Evolutionary conservation across 192 early-diverging fungal species (phyloP), one percentile per base, ranked within the genome.

Genomic region (Spinellus fusiger): DNA sequence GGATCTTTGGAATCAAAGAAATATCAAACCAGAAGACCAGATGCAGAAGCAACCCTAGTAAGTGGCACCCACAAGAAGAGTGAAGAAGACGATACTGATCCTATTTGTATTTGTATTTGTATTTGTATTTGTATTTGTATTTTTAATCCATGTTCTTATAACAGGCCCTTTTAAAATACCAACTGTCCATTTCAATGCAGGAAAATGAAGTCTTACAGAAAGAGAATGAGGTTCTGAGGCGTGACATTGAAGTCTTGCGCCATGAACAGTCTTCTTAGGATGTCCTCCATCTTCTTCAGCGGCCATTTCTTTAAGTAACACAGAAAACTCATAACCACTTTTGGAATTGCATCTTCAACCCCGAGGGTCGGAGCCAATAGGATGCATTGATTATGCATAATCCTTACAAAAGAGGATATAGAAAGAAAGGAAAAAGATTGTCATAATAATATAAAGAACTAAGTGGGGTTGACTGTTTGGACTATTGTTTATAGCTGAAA

Each of bases 121-220:
- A 44, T 26, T 57, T 29, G 25, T 38, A 12, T 40, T 13, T 46
- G 5, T 38, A 26, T 29, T 27, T n/a, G 23, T 48, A n/a, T 15
- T 58, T 5, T 44, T 22, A 27, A 25, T 44, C n/a, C n/a, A n/a
- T n/a, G n/a, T n/a, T n/a, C n/a, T n/a, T n/a, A 1, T 44, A 5
- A 51, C 57, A 73, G 64, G 56, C 57, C 28, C 31, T 51, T 34
- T 38, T 66, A 27, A 50, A 66, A 47, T 57, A 54, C n/a, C 57
- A 54, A 22, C 26, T 66, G 10, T 49, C 51, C 12, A 37, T 38
- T 6, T 50, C 49, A 23, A 50, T 59, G 38, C 35, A 56, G 22
- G 56, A 66, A 12, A 66, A 66, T 57, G 37, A 49, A n/a, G 49
- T 52, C 32, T 44, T 66, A n/a, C 64, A 66, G 27, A 49, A 57